These are phyloP conservation scores for Dendrobium nobile DNA, from an alignment of 106 monocot species.

Conservation along the genomic window DNA sequence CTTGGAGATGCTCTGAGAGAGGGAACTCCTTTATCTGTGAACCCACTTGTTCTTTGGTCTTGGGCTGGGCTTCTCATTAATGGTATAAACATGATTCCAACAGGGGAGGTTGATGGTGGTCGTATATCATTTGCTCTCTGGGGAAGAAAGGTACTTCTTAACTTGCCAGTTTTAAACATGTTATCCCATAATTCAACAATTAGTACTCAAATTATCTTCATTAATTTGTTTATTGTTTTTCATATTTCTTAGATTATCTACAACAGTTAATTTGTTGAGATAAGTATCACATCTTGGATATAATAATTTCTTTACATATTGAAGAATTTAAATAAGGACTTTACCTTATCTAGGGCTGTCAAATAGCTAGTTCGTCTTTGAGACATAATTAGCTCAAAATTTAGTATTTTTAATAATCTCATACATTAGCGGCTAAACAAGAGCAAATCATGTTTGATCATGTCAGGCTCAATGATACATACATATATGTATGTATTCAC, in stretches of 20 bases:
- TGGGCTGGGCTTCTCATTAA: constrained; percentile 95
- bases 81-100: constrained; percentile 90
- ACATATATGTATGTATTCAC: no score
- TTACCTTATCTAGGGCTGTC: no score
- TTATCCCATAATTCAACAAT: no score
- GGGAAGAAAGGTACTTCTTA: constrained; percentile 82
- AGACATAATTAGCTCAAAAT: no score
- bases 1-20: constrained; percentile 84
- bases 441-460: no score
- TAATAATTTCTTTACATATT: background rate
- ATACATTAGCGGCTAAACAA: no score
- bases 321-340: background rate
- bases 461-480: no score
- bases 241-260: background rate
- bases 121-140: constrained; percentile 87
- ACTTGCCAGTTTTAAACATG: no score
- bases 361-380: no score
- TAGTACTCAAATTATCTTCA: no score
- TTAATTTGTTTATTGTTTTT: background rate
- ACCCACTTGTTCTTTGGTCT: constrained; percentile 86
- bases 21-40: constrained; percentile 63
- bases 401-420: no score
- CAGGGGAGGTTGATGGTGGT: constrained; percentile 95
- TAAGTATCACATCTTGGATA: no score
- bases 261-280: background rate